These are phyloP conservation scores for Wickerhamiella hasegawae DNA, from an alignment of 805 yeast species.

Conservation along the genomic window DNA sequence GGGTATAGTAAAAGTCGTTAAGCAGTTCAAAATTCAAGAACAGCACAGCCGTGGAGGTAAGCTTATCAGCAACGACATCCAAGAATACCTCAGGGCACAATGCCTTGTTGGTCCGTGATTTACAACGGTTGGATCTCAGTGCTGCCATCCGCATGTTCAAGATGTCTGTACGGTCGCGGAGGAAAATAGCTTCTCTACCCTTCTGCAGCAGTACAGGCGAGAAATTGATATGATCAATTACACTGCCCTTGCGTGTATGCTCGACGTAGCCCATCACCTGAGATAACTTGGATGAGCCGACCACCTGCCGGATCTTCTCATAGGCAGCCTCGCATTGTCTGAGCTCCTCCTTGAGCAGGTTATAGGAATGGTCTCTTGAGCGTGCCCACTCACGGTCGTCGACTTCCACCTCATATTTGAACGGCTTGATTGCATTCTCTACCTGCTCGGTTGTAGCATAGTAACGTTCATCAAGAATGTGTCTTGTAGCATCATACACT, in stretches of 20 bases:
- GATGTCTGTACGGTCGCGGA: slow-evolving; percentile 55
- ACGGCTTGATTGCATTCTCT: slow-evolving; percentile 95
- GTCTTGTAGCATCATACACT: slow-evolving; percentile 69
- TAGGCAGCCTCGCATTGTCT: slow-evolving; percentile 60
- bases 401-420: slow-evolving; percentile 89
- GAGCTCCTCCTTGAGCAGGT: slow-evolving; percentile 66
- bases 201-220: slow-evolving; percentile 55
- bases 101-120: slow-evolving; percentile 61
- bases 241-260: slow-evolving; percentile 7
- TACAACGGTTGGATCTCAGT: slow-evolving; percentile 61
- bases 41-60: slow-evolving; percentile 83
- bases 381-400: slow-evolving; percentile 88
- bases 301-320: slow-evolving; percentile 40
- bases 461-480: slow-evolving; percentile 62
- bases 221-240: slow-evolving; percentile 24
- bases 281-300: slow-evolving; percentile 71
- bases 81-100: slow-evolving; percentile 90
- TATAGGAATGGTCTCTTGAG: slow-evolving; percentile 64
- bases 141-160: slow-evolving; percentile 62
- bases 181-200: slow-evolving; percentile 73
- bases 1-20: slow-evolving; percentile 89
- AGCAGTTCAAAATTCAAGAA: slow-evolving; percentile 86
- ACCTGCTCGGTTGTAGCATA: slow-evolving; percentile 96
- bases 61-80: slow-evolving; percentile 80
- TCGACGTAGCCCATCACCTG: slow-evolving; percentile 63